Evolutionary conservation across 169 alveolate genomes (phyloP).

Genomic region (Cyclospora cayetanensis): DNA sequence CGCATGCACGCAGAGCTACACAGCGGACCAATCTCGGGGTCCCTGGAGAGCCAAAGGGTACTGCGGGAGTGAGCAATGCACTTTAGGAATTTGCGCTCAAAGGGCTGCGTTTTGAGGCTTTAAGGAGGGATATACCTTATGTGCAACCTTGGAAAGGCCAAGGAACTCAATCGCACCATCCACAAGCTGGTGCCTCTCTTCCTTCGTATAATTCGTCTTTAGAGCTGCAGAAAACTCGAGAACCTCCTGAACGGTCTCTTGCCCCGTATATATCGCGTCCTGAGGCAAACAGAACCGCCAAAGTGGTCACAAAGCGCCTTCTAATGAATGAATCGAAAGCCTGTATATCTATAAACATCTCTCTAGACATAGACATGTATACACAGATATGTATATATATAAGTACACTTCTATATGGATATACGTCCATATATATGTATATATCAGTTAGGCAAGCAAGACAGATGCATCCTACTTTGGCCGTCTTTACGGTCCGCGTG

Average conservation of each 20-base stretch:
- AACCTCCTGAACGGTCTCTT: background rate
- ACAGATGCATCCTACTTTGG: too few relatives aligned
- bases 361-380: too few relatives aligned
- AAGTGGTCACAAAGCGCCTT: background rate
- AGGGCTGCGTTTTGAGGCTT: background rate
- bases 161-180: background rate
- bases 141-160: background rate
- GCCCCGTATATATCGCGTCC: background rate
- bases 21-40: background rate
- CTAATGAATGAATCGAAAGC: too few relatives aligned
- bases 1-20: background rate
- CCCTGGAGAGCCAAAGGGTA: background rate
- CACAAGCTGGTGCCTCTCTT: background rate
- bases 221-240: background rate
- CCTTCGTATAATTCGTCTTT: background rate
- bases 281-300: background rate
- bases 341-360: too few relatives aligned
- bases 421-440: too few relatives aligned
- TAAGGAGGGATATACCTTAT: background rate
- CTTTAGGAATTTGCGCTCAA: background rate
- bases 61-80: background rate
- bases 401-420: background rate
- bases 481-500: too few relatives aligned
- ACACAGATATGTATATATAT: background rate
- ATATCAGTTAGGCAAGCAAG: too few relatives aligned